phyloP scores from a whole-genome alignment of 371 early-diverging fungal species.

The Lichtheimia ornata region DNA sequence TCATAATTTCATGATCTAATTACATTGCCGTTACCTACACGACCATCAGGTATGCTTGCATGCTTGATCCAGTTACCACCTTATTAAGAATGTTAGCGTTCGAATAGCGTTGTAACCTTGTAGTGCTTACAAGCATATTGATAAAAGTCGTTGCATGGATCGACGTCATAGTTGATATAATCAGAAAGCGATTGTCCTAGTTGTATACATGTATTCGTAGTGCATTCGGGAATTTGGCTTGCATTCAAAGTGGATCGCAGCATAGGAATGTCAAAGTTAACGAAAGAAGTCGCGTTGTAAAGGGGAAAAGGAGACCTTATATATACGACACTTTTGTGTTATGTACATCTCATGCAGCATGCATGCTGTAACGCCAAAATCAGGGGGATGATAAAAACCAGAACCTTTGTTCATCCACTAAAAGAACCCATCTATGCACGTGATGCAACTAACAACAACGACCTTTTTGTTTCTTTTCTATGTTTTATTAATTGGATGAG shows the following conservation, averaged over 20 bases:
- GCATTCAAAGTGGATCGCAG: too few species aligned
- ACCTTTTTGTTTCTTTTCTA: neutral
- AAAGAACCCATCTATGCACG: too few species aligned
- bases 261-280: too few species aligned
- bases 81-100: constrained; percentile 3
- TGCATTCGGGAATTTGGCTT: too few species aligned
- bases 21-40: constrained; percentile 18
- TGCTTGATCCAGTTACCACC: constrained; percentile 52
- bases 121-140: constrained; percentile 47
- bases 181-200: neutral
- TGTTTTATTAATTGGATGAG: neutral
- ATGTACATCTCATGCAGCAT: too few species aligned
- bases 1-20: neutral
- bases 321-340: too few species aligned
- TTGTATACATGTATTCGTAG: too few species aligned
- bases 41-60: constrained; percentile 50
- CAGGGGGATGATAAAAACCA: too few species aligned
- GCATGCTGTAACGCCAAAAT: too few species aligned
- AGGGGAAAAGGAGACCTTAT: too few species aligned
- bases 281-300: too few species aligned
- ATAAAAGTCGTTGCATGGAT: constrained; percentile 50
- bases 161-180: constrained; percentile 28
- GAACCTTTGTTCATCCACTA: too few species aligned
- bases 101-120: neutral
- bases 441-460: neutral